A percentile compares a stretch with the other conserved stretches of the same genome.
These are phyloP conservation scores for Colletotrichum magnum DNA, from an alignment of 2,329 filamentous ascomycete genomes.

Conservation along the genomic window DNA sequence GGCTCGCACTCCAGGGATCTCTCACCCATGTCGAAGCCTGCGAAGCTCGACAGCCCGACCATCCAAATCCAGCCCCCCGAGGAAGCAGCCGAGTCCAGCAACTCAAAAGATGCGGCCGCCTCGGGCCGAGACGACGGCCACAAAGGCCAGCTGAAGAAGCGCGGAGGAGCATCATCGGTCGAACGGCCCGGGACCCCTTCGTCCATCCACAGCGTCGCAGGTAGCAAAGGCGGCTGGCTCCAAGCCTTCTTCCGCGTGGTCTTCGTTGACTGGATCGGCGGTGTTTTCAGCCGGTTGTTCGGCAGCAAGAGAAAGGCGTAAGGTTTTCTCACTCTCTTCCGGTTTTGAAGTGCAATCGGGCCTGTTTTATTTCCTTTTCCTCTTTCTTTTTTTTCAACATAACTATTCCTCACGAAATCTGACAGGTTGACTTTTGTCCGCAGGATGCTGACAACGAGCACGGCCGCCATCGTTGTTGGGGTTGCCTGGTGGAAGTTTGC, in stretches of 20 bases:
- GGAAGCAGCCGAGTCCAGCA: conserved; percentile 24
- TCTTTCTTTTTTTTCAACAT: not conserved
- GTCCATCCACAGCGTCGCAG: conserved; percentile 43
- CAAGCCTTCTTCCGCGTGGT: conserved; percentile 51
- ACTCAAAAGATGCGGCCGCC: conserved; percentile 1
- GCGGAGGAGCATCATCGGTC: conserved; percentile 24
- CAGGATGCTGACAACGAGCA: conserved; percentile 40
- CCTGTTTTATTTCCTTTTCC: not conserved
- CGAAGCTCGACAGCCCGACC: conserved; percentile 19
- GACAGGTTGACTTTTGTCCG: conserved; percentile 40
- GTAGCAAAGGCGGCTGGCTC: conserved; percentile 50
- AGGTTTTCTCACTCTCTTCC: conserved; percentile 34
- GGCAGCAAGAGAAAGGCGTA: conserved; percentile 41
- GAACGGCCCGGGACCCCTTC: conserved; percentile 41
- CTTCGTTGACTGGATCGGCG: conserved; percentile 57
- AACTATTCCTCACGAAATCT: conserved; percentile 34
- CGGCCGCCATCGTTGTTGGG: conserved; percentile 36
- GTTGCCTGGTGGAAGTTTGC: conserved; percentile 37
- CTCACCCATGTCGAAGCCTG: conserved; percentile 8
- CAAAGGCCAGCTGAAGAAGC: conserved; percentile 41
- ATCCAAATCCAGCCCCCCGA: conserved; percentile 28
- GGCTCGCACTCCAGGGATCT: conserved; percentile 21
- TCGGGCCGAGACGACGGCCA: conserved; percentile 19
- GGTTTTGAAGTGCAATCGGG: conserved; percentile 14
- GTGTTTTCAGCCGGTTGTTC: conserved; percentile 46